These are phyloP conservation scores for Blastobotrys terrestris DNA, from an alignment of 805 yeast species.

Conservation along the genomic window DNA sequence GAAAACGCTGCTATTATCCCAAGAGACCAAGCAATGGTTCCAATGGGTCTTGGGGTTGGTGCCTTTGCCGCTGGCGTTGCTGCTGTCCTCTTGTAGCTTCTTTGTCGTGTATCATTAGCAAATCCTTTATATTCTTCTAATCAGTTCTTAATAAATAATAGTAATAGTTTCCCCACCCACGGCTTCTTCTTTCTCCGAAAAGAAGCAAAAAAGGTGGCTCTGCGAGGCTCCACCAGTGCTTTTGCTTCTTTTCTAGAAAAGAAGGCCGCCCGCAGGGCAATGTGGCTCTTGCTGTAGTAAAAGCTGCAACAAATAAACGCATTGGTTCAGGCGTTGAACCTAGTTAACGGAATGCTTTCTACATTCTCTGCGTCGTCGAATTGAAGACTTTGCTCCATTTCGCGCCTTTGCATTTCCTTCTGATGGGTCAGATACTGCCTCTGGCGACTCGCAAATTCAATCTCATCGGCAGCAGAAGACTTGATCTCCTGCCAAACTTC, in stretches of 20 bases:
- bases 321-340: neutral
- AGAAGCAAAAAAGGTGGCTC: too few species aligned
- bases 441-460: constrained; percentile 1
- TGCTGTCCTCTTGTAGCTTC: neutral
- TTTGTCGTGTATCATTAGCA: neutral
- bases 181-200: too few species aligned
- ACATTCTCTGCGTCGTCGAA: neutral
- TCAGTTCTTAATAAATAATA: neutral
- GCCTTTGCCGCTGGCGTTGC: neutral
- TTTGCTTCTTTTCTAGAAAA: neutral
- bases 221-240: too few species aligned
- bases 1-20: neutral
- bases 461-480: constrained; percentile 31
- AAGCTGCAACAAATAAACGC: neutral
- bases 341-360: neutral
- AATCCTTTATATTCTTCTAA: neutral
- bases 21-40: neutral
- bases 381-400: constrained; percentile 1
- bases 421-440: neutral
- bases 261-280: too few species aligned
- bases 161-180: neutral
- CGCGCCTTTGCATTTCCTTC: constrained; percentile 1
- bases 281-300: too few species aligned
- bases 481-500: constrained; percentile 25
- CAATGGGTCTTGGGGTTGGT: neutral